Evolutionary conservation across 2,329 filamentous ascomycete species (phyloP), one percentile per base, ranked within the genome.

Genomic region (Pseudopyrenochaeta lycopersici): DNA sequence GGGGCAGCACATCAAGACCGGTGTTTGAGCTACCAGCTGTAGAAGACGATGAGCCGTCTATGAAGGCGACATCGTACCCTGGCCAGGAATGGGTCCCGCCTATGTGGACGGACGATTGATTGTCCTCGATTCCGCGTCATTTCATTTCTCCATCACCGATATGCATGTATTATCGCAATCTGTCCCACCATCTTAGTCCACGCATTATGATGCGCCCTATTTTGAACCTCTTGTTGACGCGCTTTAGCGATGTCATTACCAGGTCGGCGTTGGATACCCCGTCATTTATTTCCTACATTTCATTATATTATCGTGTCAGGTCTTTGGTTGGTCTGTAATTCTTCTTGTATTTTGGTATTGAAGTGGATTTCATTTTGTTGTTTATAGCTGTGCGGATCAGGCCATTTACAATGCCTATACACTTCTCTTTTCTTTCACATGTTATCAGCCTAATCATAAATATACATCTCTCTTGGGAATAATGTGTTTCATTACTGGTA

Each of bases 11-110:
- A 2, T 46, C 45, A 7, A 56, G 66, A 20, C 64, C 61, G 4
- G 68, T 74, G 1, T 76, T 74, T 46, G 72, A 73, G 48, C 39
- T 74, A 40, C 64, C 70, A 18, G 72, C 71, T 14, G 73, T 77
- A 35, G 76, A 79, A 29, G 77, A 81, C n/a, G 78, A 80, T 12
- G 70, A 77, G 66, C 82, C 83, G 11, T 77, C 81, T 53, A 90
- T 90, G 88, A 83, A 80, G 42, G 87, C 87, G 6, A 88, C 86
- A 11, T 87, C 84, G 67, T 90, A 90, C 71, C 88, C 88, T 0
- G 88, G 88, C 0, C 86, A 89, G 75, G 88, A 90, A 71, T 90
- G 88, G 87, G 84, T 84, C 62, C 86, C 86, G 3, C 56, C 61
- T 7, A 72, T 66, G 45, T 76, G 71, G 62, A 73, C 71, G 31